Base-by-base conservation (phyloP, 768 basidiomycete species). In the Phaffia australis region DNA sequence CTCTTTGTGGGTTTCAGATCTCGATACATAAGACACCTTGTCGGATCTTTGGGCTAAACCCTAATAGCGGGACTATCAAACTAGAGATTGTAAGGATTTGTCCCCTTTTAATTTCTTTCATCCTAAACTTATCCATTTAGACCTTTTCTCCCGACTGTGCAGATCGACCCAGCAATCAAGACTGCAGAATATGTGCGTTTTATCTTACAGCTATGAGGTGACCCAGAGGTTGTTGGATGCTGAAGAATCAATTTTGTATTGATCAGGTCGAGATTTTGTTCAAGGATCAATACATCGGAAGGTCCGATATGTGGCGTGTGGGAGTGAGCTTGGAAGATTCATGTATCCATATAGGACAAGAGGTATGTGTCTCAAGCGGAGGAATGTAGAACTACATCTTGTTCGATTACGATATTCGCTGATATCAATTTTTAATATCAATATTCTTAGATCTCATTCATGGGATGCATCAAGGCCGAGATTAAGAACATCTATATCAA, bases 261-360 rank as follows among this genome's bases (percentile, higher is more conserved):
- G 27, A 18, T 15, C 86, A 85, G 73, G 81, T 98, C 59, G 94
- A 98, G 73, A 82, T 98, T 65, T 84, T 85, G 56, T 98, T 98
- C 73, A 88, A 89, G 69, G 92, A 95, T 74, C 91, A 94, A 73
- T 97, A 97, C 74, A 81, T 97, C 19, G 94, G 93, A 19, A 84
- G 95, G 56, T 90, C 88, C 69, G 95, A 97, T 71, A 94, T 95
- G 91, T 97, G 93, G 90, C 81, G 91, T 57, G 80, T 97, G 9
- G 85, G 85, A n/a, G 85, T 87, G 74, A 81, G 85, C 60, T 80
- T 97, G 19, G 84, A 85, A 30, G 86, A 85, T 11, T 85, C 85
- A 71, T 92, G 89, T 73, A 79, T 95, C 25, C 87, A 90, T 73
- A 81, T 83, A 0, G 84, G 87, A 66, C 88, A 98, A 75, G 88